These are phyloP conservation scores for Calycina marina DNA, from an alignment of 2,329 filamentous ascomycete species.

Conservation along the genomic window DNA sequence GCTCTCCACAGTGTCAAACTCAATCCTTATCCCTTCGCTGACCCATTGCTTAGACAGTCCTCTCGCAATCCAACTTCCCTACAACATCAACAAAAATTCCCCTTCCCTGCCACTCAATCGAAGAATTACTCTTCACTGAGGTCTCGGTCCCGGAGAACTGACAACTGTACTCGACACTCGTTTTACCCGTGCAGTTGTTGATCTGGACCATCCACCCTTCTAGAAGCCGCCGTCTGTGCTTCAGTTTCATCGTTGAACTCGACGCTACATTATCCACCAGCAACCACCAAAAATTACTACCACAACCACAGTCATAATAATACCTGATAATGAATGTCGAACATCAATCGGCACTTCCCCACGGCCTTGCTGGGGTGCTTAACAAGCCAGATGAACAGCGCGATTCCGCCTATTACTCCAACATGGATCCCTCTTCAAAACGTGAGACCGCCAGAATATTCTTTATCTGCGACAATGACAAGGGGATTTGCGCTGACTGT, in stretches of 20 bases:
- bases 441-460: constrained; percentile 29
- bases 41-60: no score
- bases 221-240: neutral
- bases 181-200: no score
- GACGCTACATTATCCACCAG: neutral
- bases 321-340: neutral
- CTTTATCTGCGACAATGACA: constrained; percentile 2
- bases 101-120: no score
- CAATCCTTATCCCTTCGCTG: no score
- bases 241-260: no score
- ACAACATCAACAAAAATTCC: no score
- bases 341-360: constrained; percentile 19
- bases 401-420: constrained; percentile 37
- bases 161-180: no score
- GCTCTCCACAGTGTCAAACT: no score
- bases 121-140: no score
- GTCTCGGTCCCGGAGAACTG: no score
- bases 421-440: constrained; percentile 31
- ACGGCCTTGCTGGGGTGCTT: constrained; percentile 34
- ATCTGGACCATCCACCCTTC: no score
- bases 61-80: no score
- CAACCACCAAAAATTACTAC: neutral
- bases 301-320: neutral
- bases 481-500: constrained; percentile 5
- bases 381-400: constrained; percentile 35